Evolutionary conservation across 805 yeast species (phyloP).

Genomic region (Candida dendrica): DNA sequence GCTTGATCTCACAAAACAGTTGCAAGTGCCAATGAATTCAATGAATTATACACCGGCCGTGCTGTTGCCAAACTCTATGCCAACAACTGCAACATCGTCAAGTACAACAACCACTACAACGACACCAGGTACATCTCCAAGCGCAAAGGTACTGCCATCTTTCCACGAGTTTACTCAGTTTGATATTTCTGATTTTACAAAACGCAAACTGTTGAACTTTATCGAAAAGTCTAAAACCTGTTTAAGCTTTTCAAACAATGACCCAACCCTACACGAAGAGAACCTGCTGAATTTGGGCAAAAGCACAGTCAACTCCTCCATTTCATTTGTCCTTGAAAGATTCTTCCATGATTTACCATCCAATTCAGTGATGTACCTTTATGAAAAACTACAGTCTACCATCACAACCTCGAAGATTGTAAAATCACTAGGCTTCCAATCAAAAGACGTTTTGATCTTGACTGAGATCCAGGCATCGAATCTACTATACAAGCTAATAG

Average conservation of each 20-base stretch:
- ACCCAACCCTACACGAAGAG: constrained; percentile 23
- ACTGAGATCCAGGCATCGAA: constrained; percentile 47
- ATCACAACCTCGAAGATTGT: constrained; percentile 26
- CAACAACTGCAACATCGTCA: constrained; percentile 3
- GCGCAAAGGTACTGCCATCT: constrained; percentile 3
- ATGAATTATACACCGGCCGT: neutral
- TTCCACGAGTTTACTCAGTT: constrained; percentile 2
- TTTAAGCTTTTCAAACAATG: constrained; percentile 33
- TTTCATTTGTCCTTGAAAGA: constrained; percentile 57
- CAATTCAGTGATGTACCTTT: constrained; percentile 46
- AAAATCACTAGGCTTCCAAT: constrained; percentile 32
- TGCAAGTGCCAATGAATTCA: neutral
- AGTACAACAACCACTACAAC: constrained; percentile 5
- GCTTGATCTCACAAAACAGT: neutral
- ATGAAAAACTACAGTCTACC: constrained; percentile 35
- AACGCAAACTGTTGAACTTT: constrained; percentile 33
- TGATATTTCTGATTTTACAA: constrained; percentile 16
- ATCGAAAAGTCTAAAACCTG: constrained; percentile 63
- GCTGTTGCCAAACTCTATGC: neutral
- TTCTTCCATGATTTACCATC: constrained; percentile 47
- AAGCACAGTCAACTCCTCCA: constrained; percentile 44
- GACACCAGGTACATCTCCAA: constrained; percentile 4
- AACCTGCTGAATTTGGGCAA: constrained; percentile 54
- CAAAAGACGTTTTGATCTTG: constrained; percentile 21
- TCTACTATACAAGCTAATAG: constrained; percentile 51